Base-by-base conservation (phyloP, 345 rosid genomes). In the Erucastrum elatum region DNA sequence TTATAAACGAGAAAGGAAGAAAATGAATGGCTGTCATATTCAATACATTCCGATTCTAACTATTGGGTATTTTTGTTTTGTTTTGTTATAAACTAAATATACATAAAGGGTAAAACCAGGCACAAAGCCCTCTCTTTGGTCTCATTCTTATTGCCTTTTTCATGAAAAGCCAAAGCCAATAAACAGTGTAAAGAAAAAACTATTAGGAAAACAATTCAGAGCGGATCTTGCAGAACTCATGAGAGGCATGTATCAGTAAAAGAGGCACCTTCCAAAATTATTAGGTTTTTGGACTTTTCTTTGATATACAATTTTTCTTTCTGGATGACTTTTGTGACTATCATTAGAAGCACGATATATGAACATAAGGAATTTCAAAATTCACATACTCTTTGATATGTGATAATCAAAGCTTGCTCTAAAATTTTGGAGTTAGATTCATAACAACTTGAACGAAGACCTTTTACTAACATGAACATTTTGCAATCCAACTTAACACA, bases 31-130 rank as follows among this genome's bases (percentile, higher is more conserved):
- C 59, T 53, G 59, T 53, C 59, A 53, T 78, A 75, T 75, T 86
- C 86, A 61, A 68, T 73, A 72, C 73, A 76, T 83, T 80, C 81
- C 10, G 29, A 80, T 83, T 87, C 84, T 82, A 85, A 72, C 73
- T 59, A 70, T 70, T 80, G 58, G 80, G 46, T 70, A 39, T 39
- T 55, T 72, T 63, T 16, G 11, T 68, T 80, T 69, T 68, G 21
- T 69, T 75, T 41, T 75, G 3, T 69, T 64, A 25, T 31, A 29
- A 55, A 39, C 55, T 41, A 70, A 25, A 70, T 44, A 80, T 55
- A 70, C 9, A 80, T 64, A 80, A 70, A 75, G 83, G 68, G 80
- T 70, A 64, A 75, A 75, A 56, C 8, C 83, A 75, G 76, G 66
- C 64, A 70, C 64, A 80, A 75, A 64, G 79, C 76, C 27, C 73